Percentiles rank a stretch among this genome's conserved stretches.
Conservation (phyloP, 139 green algal genomes). For the Astrephomene gubernaculifera region DNA sequence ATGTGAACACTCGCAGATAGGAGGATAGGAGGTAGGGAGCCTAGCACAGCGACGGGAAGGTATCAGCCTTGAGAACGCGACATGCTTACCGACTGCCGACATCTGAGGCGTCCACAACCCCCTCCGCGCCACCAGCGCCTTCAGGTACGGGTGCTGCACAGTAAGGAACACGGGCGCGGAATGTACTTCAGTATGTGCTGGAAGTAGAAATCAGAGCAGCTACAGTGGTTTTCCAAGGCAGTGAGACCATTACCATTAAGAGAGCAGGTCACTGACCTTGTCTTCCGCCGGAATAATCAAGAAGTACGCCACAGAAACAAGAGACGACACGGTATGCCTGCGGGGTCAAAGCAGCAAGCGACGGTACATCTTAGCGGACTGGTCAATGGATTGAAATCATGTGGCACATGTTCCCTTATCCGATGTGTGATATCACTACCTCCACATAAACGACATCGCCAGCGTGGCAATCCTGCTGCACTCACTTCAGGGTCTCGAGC, state of each 20-base stretch:
- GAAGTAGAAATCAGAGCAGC: background rate
- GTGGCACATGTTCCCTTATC: background rate
- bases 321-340: background rate
- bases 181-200: background rate
- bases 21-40: background rate
- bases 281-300: background rate
- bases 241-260: background rate
- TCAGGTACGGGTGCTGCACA: background rate
- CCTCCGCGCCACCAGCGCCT: background rate
- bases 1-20: background rate
- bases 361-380: background rate
- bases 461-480: background rate
- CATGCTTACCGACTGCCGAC: background rate
- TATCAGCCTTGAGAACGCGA: background rate
- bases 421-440: background rate
- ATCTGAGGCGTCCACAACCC: background rate
- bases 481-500: background rate
- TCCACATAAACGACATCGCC: background rate
- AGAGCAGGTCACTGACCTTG: background rate
- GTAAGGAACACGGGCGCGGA: background rate
- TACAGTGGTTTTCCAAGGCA: background rate
- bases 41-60: background rate
- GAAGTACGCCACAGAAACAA: conserved; percentile 14
- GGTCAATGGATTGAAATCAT: background rate
- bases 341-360: background rate